A percentile compares a stretch with the other conserved stretches of the same genome.
Evolutionary conservation across 805 yeast species (phyloP).

Genomic region (Metschnikowia hibisci): DNA sequence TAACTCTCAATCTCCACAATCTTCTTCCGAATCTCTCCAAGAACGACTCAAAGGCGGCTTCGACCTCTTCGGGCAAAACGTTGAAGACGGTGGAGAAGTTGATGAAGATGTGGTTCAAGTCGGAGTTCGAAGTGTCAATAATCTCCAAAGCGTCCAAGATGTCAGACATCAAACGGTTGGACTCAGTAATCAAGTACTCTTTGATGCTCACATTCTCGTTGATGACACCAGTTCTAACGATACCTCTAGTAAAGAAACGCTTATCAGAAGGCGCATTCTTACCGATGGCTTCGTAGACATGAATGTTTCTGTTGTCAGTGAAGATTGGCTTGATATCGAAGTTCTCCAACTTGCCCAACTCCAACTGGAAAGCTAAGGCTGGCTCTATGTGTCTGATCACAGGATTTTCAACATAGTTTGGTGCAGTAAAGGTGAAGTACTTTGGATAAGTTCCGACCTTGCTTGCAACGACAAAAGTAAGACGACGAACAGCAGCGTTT

Average conservation of each 20-base stretch:
- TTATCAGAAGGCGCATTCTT: constrained; percentile 91
- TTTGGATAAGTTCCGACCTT: constrained; percentile 86
- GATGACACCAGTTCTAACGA: constrained; percentile 91
- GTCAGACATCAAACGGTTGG: constrained; percentile 93
- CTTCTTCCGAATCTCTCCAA: constrained; percentile 96
- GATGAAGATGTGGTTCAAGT: constrained; percentile 93
- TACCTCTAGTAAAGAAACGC: constrained; percentile 95
- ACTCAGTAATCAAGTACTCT: constrained; percentile 93
- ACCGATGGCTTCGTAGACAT: constrained; percentile 94
- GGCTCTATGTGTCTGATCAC: constrained; percentile 98
- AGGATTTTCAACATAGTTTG: constrained; percentile 78
- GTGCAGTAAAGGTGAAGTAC: constrained; percentile 93
- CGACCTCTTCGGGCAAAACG: constrained; percentile 92
- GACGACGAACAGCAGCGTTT: constrained; percentile 79
- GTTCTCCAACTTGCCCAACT: constrained; percentile 88
- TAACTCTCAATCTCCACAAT: constrained; percentile 92
- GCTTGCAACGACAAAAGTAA: constrained; percentile 85
- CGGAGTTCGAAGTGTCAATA: constrained; percentile 91
- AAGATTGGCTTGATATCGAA: constrained; percentile 92
- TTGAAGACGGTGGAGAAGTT: constrained; percentile 95
- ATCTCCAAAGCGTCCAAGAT: constrained; percentile 93
- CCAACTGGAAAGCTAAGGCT: constrained; percentile 95
- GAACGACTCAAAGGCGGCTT: constrained; percentile 96
- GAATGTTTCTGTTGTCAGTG: constrained; percentile 95
- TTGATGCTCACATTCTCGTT: constrained; percentile 90